A percentile compares a stretch with the other conserved stretches of the same genome.
Evolutionary conservation across 495 filamentous ascomycete genomes (phyloP).

Genomic region (Elaphomyces granulatus): DNA sequence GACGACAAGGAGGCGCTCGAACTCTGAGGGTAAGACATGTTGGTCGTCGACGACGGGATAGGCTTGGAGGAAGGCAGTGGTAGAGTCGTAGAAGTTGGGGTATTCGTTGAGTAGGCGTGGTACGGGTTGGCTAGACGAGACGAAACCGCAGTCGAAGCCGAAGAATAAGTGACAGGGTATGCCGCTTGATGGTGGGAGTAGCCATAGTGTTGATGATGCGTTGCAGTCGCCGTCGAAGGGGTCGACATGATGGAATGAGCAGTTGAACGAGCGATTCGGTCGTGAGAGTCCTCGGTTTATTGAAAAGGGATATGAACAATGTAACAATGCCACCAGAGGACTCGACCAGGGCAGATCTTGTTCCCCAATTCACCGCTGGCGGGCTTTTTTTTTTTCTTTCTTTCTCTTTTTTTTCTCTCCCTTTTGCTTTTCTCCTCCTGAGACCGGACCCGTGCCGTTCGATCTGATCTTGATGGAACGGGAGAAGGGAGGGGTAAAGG

Average conservation of each 20-base stretch:
- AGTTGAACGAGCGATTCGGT: not conserved
- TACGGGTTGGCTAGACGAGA: conserved; percentile 37
- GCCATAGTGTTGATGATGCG: conserved; percentile 54
- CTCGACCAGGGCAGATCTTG: not conserved
- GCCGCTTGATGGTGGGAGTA: conserved; percentile 49
- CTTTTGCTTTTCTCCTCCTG: too few relatives aligned
- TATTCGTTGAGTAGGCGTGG: conserved; percentile 33
- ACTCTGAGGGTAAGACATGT: conserved; percentile 6
- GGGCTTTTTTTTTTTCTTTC: too few relatives aligned
- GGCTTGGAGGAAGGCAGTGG: conserved; percentile 7
- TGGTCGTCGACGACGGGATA: conserved; percentile 7
- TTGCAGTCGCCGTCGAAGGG: conserved; percentile 67
- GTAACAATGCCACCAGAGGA: conserved; percentile 7
- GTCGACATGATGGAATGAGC: conserved; percentile 53
- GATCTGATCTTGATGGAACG: too few relatives aligned
- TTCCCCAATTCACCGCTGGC: not conserved
- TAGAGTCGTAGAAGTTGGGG: conserved; percentile 25
- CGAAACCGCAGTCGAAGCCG: conserved; percentile 35
- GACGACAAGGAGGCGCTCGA: conserved; percentile 24
- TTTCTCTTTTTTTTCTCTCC: not conserved
- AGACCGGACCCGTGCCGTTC: too few relatives aligned
- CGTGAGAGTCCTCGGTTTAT: not conserved
- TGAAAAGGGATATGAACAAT: conserved; percentile 8
- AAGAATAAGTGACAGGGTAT: conserved; percentile 44
- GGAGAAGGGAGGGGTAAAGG: conserved; percentile 13